phyloP scores from a whole-genome alignment of 768 basidiomycete species.

The Strobilomyces dryophilus region DNA sequence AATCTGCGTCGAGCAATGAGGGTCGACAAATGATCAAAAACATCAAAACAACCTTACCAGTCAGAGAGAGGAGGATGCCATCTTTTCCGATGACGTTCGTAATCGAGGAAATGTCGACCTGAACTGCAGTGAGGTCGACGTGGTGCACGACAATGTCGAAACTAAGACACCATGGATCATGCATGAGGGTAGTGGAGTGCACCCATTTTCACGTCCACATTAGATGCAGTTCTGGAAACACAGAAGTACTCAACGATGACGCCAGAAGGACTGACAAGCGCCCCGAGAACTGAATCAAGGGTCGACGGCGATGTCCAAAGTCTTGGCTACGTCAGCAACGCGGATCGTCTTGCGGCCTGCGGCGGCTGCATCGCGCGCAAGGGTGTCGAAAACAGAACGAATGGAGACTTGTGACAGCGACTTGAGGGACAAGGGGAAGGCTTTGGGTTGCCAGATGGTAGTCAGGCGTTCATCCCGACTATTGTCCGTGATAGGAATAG shows the following conservation, averaged over 20 bases:
- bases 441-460: constrained; percentile 29
- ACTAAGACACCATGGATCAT: constrained; percentile 12
- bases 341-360: constrained; percentile 23
- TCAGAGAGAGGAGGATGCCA: constrained; percentile 23
- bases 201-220: constrained; percentile 23
- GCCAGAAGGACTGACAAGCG: constrained; percentile 11
- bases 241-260: constrained; percentile 18
- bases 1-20: constrained; percentile 11
- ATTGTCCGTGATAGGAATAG: constrained; percentile 21
- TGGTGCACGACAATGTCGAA: constrained; percentile 17
- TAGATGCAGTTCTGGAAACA: constrained; percentile 13
- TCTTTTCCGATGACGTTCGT: constrained; percentile 21
- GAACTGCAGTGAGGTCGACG: constrained; percentile 18
- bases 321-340: constrained; percentile 23
- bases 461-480: constrained; percentile 29
- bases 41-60: constrained; percentile 8
- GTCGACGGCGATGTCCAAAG: constrained; percentile 11
- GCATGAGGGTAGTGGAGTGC: constrained; percentile 9
- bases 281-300: constrained; percentile 16
- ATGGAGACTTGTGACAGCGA: constrained; percentile 5
- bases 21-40: neutral
- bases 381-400: constrained; percentile 14
- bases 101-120: constrained; percentile 19
- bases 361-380: constrained; percentile 13
- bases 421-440: constrained; percentile 20